A percentile compares a stretch with the other conserved stretches of the same genome.
These are phyloP conservation scores for Venturia pyrina DNA, from an alignment of 2,329 filamentous ascomycete genomes.

Conservation along the genomic window DNA sequence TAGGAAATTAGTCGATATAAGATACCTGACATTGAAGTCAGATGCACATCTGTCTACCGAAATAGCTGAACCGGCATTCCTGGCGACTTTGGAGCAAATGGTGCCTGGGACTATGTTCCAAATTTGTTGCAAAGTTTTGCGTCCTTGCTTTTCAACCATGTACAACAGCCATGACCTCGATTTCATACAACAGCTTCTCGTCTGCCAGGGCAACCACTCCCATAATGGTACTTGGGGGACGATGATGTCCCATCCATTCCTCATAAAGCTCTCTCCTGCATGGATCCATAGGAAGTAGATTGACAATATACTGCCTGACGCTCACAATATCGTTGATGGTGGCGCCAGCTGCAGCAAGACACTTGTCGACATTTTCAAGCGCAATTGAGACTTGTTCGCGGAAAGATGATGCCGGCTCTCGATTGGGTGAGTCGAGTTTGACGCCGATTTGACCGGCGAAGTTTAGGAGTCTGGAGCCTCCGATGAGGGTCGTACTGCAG, in stretches of 20 bases:
- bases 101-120: too few species aligned
- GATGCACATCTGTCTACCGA: too few species aligned
- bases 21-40: too few species aligned
- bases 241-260: background rate
- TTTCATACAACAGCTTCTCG: background rate
- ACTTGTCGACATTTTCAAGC: slow-evolving; percentile 15
- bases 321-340: slow-evolving; percentile 16
- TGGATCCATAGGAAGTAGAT: background rate
- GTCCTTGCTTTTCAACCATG: background rate
- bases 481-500: background rate
- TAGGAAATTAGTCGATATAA: too few species aligned
- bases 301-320: slow-evolving; percentile 17
- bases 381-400: slow-evolving; percentile 14
- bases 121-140: background rate
- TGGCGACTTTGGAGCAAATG: too few species aligned
- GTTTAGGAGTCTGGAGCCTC: slow-evolving; percentile 13
- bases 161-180: background rate
- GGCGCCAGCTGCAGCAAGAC: slow-evolving; percentile 14
- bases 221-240: background rate
- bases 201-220: background rate
- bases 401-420: background rate
- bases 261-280: slow-evolving; percentile 1
- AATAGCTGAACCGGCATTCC: too few species aligned
- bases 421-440: slow-evolving; percentile 1
- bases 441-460: slow-evolving; percentile 17